These are phyloP conservation scores for Coemansia sp. DNA, from an alignment of 192 early-diverging fungal genomes.

Conservation along the genomic window DNA sequence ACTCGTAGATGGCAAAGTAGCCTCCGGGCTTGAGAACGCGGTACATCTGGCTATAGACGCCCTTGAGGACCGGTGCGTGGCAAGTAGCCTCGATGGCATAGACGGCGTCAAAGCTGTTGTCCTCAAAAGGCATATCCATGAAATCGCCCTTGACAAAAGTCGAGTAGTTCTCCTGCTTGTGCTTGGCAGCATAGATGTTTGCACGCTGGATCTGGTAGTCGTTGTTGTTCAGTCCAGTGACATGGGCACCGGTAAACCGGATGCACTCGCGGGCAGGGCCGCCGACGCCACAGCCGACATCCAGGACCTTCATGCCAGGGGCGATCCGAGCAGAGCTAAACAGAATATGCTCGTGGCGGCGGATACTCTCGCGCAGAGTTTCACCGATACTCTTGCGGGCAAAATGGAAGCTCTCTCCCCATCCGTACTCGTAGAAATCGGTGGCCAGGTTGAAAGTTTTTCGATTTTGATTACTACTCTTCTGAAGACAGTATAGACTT, in stretches of 20 bases:
- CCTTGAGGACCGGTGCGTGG: slow-evolving; percentile 81
- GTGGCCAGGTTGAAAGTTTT: slow-evolving; percentile 78
- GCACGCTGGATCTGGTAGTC: slow-evolving; percentile 87
- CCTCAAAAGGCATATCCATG: slow-evolving; percentile 82
- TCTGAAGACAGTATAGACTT: no score
- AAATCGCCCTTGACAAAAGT: slow-evolving; percentile 84
- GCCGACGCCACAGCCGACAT: slow-evolving; percentile 96
- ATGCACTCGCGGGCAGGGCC: slow-evolving; percentile 93
- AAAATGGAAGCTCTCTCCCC: slow-evolving; percentile 94
- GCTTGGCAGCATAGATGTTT: slow-evolving; percentile 64
- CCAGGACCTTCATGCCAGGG: slow-evolving; percentile 71
- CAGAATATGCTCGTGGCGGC: slow-evolving; percentile 89
- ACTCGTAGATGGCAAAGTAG: slow-evolving; percentile 91
- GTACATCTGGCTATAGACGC: slow-evolving; percentile 86
- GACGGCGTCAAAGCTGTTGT: slow-evolving; percentile 77
- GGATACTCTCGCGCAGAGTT: slow-evolving; percentile 75
- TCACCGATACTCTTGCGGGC: slow-evolving; percentile 74
- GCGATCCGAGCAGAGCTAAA: slow-evolving; percentile 70
- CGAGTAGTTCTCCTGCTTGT: slow-evolving; percentile 60
- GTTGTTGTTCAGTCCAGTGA: slow-evolving; percentile 97
- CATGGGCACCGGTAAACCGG: slow-evolving; percentile 81
- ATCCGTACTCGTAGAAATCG: slow-evolving; percentile 83
- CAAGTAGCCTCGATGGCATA: slow-evolving; percentile 97
- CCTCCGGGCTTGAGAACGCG: slow-evolving; percentile 91
- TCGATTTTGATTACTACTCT: no score